Evolutionary conservation across 2,329 filamentous ascomycete species (phyloP).

Genomic region (Fusarium sulawesiense): DNA sequence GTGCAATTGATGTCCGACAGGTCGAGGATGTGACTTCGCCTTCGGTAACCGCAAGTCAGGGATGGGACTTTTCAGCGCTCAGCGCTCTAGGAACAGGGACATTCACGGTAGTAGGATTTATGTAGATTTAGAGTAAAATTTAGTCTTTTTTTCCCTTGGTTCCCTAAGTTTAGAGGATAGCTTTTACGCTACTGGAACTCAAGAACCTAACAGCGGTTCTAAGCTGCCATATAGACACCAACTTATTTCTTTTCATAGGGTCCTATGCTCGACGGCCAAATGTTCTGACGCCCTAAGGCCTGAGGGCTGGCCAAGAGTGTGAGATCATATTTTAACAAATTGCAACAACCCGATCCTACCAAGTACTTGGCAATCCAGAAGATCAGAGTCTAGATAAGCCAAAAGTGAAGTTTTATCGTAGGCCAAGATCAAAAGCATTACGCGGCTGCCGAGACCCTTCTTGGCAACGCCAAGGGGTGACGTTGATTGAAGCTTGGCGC

Average conservation of each 20-base stretch:
- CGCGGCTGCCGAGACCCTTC: constrained; percentile 8
- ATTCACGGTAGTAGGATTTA: no score
- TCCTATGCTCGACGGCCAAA: no score
- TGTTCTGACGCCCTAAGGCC: no score
- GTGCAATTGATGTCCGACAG: not conserved
- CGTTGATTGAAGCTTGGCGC: constrained; percentile 16
- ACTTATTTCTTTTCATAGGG: not conserved
- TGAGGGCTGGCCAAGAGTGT: not conserved
- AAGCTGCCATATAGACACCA: not conserved
- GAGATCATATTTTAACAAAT: not conserved
- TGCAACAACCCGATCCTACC: not conserved
- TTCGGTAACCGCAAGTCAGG: no score
- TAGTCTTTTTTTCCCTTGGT: no score
- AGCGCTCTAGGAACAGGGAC: no score
- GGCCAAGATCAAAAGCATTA: constrained; percentile 4
- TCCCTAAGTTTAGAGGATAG: fast-evolving
- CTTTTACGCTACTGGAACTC: fast-evolving
- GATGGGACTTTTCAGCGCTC: no score
- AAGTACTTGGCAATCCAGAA: not conserved
- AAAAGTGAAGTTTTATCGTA: not conserved
- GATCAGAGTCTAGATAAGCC: not conserved
- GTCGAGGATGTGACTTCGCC: no score
- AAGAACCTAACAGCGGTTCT: no score
- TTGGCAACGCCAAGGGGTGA: constrained; percentile 8
- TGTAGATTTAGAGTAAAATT: no score